phyloP scores from a whole-genome alignment of 225 moss, liverwort and hornwort species.

The Antitrichia curtipendula region DNA sequence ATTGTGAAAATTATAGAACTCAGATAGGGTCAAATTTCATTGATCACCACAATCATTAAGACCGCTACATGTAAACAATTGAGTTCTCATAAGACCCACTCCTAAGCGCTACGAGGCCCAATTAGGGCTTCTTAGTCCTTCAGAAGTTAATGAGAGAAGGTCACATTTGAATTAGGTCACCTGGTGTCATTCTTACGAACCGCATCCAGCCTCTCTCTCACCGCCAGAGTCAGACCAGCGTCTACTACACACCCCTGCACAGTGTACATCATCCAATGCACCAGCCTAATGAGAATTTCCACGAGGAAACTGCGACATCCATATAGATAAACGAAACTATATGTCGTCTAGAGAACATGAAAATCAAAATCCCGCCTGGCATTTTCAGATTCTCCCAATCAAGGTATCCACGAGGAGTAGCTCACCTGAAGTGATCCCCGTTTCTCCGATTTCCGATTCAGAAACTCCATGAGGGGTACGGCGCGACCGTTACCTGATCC shows the following conservation, averaged over 20 bases:
- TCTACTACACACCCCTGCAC: slow-evolving; percentile 16
- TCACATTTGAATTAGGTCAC: neutral
- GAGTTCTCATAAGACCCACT: neutral
- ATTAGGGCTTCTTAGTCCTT: neutral
- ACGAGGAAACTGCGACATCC: neutral
- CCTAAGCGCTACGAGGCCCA: neutral
- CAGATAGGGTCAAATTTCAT: neutral
- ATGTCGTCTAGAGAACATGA: neutral
- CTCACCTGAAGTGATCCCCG: slow-evolving; percentile 9
- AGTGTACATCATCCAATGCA: neutral
- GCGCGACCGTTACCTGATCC: neutral
- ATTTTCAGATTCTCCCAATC: neutral
- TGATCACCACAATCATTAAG: neutral
- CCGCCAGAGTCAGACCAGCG: slow-evolving; percentile 25
- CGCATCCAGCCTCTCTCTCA: slow-evolving; percentile 22
- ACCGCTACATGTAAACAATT: neutral
- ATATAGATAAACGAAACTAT: neutral
- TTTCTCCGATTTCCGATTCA: slow-evolving; percentile 27
- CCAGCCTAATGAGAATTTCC: neutral
- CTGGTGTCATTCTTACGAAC: slow-evolving; percentile 2
- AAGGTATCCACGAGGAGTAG: neutral
- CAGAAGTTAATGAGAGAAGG: neutral
- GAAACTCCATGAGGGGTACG: slow-evolving; percentile 31
- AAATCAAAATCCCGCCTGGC: neutral
- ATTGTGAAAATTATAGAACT: neutral